Evolutionary conservation across 2,329 filamentous ascomycete species (phyloP).

Genomic region (Tolypocladium album): DNA sequence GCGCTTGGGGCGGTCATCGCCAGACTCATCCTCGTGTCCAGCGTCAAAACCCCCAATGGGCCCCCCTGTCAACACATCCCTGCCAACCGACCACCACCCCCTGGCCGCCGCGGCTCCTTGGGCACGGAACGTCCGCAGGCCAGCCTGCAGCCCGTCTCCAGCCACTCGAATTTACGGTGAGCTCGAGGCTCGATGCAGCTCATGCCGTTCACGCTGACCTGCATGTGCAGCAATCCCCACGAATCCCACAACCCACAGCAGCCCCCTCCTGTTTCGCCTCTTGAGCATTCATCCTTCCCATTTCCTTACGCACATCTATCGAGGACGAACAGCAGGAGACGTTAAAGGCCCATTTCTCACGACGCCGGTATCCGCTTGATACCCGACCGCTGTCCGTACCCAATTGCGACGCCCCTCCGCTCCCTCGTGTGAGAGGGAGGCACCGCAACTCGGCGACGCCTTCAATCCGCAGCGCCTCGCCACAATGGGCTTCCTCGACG

Average conservation of each 20-base stretch:
- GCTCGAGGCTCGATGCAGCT: not conserved
- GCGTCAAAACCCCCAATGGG: not conserved
- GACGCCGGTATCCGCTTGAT: not conserved
- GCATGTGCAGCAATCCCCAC: not conserved
- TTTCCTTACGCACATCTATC: not conserved
- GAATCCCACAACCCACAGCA: not conserved
- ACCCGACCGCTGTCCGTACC: not conserved
- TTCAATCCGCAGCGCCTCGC: not conserved
- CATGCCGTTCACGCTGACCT: not conserved
- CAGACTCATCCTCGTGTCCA: not conserved
- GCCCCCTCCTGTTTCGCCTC: not conserved
- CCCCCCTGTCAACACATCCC: not conserved
- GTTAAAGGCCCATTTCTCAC: not conserved
- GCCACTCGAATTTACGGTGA: constrained; percentile 21
- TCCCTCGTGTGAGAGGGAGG: not conserved
- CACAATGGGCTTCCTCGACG: constrained; percentile 23
- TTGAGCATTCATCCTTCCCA: not conserved
- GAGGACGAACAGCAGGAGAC: not conserved
- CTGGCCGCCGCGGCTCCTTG: not conserved
- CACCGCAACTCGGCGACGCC: not conserved
- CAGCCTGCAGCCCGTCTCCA: constrained; percentile 7
- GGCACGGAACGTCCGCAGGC: not conserved
- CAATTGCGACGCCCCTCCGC: not conserved
- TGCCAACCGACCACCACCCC: not conserved
- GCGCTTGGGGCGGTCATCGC: not conserved